These are phyloP conservation scores for Protea cynaroides DNA, from an alignment of 164 flowering plant species.

Conservation along the genomic window DNA sequence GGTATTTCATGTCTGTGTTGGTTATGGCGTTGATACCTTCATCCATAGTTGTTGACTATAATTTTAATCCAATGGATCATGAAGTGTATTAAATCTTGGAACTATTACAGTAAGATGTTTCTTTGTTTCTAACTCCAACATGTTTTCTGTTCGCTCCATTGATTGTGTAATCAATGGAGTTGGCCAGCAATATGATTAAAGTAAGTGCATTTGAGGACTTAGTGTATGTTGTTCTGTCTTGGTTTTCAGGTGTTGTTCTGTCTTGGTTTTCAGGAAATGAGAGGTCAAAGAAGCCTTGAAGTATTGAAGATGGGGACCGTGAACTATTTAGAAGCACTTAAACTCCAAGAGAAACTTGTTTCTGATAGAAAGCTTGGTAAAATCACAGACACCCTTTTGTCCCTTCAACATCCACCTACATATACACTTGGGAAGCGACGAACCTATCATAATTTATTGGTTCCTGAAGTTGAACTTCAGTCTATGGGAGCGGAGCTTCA, in stretches of 20 bases:
- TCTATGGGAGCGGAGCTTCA: conserved; percentile 84
- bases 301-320: conserved; percentile 81
- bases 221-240: not conserved
- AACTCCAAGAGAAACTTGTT: conserved; percentile 77
- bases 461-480: conserved; percentile 55
- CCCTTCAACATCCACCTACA: conserved; percentile 91
- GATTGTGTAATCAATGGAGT: no score
- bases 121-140: no score
- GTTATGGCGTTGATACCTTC: no score
- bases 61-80: no score
- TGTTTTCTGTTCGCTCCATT: no score
- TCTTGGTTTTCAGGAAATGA: conserved; percentile 40
- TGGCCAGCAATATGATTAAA: no score
- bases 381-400: conserved; percentile 61
- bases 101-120: no score
- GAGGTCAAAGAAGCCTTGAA: conserved; percentile 44
- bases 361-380: conserved; percentile 48
- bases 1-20: no score
- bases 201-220: no score
- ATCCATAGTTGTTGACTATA: no score
- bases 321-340: conserved; percentile 66
- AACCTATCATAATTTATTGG: conserved; percentile 74
- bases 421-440: conserved; percentile 84
- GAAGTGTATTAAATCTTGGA: no score
- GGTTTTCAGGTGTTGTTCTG: conserved; percentile 12